Percentiles rank a stretch among this genome's conserved stretches.
Conservation (phyloP, 1,139 yeast species). For the Diutina rugosa region DNA sequence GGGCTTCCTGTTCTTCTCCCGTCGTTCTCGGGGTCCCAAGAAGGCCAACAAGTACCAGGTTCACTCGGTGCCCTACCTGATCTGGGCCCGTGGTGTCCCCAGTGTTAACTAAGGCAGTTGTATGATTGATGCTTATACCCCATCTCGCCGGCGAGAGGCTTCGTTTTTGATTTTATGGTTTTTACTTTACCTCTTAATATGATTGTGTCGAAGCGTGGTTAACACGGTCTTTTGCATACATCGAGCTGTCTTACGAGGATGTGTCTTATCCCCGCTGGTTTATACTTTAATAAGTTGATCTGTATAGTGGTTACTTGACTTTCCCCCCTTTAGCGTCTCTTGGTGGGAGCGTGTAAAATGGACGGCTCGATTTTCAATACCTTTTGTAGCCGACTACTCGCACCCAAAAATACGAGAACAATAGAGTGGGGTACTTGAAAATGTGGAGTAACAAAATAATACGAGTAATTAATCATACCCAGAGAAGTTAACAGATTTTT, state of each 20-base stretch:
- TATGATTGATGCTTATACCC: not conserved
- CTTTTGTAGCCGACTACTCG: not conserved
- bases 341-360: not conserved
- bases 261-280: not conserved
- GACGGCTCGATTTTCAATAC: not conserved
- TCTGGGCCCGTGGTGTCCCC: constrained; percentile 5
- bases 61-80: constrained; percentile 17
- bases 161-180: not conserved
- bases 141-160: constrained; percentile 1
- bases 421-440: not conserved
- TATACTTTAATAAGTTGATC: not conserved
- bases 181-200: not conserved
- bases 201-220: not conserved
- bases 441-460: too few relatives aligned
- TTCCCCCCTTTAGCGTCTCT: not conserved
- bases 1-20: constrained; percentile 2
- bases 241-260: not conserved
- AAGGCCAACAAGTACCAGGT: constrained; percentile 19
- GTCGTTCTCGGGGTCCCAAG: constrained; percentile 2
- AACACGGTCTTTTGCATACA: not conserved
- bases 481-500: too few relatives aligned
- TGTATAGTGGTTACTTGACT: not conserved
- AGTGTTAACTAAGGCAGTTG: not conserved
- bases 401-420: not conserved
- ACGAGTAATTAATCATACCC: not conserved